These are phyloP conservation scores for Harringtonia aguacate DNA, from an alignment of 2,329 filamentous ascomycete genomes.

Conservation along the genomic window DNA sequence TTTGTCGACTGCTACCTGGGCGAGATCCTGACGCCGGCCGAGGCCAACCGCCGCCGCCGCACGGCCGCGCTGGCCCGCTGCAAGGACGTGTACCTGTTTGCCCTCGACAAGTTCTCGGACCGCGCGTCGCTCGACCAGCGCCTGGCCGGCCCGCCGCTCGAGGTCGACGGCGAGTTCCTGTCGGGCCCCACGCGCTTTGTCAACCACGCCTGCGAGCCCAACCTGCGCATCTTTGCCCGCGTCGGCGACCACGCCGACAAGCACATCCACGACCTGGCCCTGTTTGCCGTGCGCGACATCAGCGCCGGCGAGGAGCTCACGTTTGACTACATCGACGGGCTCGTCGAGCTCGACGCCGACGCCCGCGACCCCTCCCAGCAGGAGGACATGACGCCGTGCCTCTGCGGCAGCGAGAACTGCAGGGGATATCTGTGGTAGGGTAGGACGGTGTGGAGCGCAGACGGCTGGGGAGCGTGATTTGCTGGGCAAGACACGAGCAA, in stretches of 20 bases:
- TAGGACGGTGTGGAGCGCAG: no score
- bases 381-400: constrained; percentile 44
- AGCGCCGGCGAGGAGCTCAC: constrained; percentile 57
- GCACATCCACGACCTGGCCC: constrained; percentile 63
- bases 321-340: constrained; percentile 68
- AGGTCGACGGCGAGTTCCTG: constrained; percentile 63
- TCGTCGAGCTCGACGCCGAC: constrained; percentile 37
- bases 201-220: constrained; percentile 74
- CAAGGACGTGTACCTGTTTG: constrained; percentile 74
- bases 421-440: constrained; percentile 59
- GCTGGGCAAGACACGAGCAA: no score
- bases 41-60: constrained; percentile 55
- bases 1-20: constrained; percentile 75
- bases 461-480: no score
- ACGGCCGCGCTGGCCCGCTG: constrained; percentile 41
- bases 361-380: constrained; percentile 36
- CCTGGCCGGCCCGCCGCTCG: constrained; percentile 43
- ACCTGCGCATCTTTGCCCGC: constrained; percentile 68
- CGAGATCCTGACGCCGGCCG: constrained; percentile 51
- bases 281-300: constrained; percentile 63
- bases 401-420: constrained; percentile 57
- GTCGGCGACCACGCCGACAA: constrained; percentile 68
- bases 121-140: constrained; percentile 42
- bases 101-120: constrained; percentile 68
- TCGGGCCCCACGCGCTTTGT: constrained; percentile 73